Conservation (phyloP, 2,329 filamentous ascomycete species). For the Chaetomium globosum region DNA sequence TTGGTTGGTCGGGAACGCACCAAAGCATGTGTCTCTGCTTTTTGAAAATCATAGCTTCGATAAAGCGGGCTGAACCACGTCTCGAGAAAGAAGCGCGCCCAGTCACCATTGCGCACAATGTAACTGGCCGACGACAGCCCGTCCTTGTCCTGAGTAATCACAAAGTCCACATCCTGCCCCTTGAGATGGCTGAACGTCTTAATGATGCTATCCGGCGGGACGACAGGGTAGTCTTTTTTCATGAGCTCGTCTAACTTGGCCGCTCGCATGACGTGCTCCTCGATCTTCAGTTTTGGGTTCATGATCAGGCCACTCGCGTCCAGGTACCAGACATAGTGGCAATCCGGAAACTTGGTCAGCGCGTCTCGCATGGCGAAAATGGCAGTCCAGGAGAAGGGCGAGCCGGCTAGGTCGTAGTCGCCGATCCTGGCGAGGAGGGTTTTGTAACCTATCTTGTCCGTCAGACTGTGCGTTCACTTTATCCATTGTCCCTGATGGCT, state of each 20-base stretch:
- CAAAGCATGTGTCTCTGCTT: conserved; percentile 87
- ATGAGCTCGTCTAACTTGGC: conserved; percentile 73
- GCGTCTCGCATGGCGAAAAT: conserved; percentile 88
- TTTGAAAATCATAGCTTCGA: conserved; percentile 92
- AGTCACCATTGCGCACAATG: conserved; percentile 79
- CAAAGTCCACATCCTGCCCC: conserved; percentile 74
- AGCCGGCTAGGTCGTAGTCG: conserved; percentile 70
- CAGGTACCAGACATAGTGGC: conserved; percentile 83
- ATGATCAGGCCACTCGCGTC: conserved; percentile 86
- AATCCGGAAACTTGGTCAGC: conserved; percentile 75
- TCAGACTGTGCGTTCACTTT: neutral
- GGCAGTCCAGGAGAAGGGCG: conserved; percentile 69
- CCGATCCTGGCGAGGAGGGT: conserved; percentile 78
- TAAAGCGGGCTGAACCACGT: conserved; percentile 96
- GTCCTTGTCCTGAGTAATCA: conserved; percentile 81
- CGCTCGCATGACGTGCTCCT: conserved; percentile 69
- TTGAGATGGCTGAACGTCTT: conserved; percentile 86
- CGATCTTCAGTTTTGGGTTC: conserved; percentile 71
- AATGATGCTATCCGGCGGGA: conserved; percentile 95
- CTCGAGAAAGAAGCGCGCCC: conserved; percentile 90
- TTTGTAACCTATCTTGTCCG: conserved; percentile 67
- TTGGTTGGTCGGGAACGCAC: conserved; percentile 53
- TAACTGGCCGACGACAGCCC: conserved; percentile 79
- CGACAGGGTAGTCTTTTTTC: conserved; percentile 82
- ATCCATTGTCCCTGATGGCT: neutral